Conservation (phyloP, 345 rosid species). For the Psidium guajava region DNA sequence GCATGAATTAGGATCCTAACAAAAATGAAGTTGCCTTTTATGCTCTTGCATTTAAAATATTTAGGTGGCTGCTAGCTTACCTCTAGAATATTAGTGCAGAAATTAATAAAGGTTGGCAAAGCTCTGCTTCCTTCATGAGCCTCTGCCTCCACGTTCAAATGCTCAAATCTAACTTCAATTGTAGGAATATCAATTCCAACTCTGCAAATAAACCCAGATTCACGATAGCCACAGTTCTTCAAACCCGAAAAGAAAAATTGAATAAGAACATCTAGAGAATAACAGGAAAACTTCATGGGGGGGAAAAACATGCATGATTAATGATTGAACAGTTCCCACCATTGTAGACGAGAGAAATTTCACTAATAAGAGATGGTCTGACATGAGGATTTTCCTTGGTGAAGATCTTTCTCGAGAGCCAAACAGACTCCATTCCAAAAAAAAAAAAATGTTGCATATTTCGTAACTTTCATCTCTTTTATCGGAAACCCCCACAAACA, state of each 20-base stretch:
- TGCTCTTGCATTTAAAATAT: background rate
- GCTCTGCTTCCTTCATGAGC: slow-evolving; percentile 60
- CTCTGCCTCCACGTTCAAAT: slow-evolving; percentile 46
- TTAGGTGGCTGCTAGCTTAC: slow-evolving; percentile 14
- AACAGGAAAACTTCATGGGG: background rate
- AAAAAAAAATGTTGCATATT: background rate
- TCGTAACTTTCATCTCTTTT: background rate
- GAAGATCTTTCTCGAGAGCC: background rate
- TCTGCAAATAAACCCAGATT: slow-evolving; percentile 6
- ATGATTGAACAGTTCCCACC: background rate
- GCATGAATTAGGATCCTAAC: background rate
- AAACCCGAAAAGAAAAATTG: background rate
- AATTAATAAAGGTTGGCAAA: slow-evolving; percentile 48
- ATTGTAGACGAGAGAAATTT: too few species aligned
- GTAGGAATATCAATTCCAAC: slow-evolving; percentile 44
- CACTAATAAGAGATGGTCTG: background rate
- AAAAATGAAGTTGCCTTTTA: background rate
- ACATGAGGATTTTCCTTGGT: background rate
- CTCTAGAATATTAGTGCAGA: slow-evolving; percentile 32
- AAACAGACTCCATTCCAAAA: background rate
- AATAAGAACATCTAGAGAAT: background rate
- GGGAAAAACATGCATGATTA: background rate
- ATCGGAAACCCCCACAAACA: background rate
- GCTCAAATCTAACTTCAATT: slow-evolving; percentile 45
- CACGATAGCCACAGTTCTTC: background rate